Base-by-base conservation (phyloP, 805 yeast species). In the Hemisphaericaspora nanyangensis region DNA sequence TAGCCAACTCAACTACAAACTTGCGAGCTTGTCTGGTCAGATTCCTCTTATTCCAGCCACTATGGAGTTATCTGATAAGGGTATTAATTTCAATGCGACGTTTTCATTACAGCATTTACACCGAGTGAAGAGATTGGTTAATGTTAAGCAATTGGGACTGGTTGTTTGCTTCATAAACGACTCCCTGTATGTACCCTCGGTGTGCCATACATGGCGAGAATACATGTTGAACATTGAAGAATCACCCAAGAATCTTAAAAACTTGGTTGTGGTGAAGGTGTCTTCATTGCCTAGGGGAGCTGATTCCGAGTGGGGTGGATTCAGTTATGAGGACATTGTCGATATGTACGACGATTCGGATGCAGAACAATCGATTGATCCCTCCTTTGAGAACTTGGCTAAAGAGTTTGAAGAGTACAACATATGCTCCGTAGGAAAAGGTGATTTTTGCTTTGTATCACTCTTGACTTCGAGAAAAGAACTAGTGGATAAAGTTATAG, bases 1-100 rank as follows among this genome's bases (percentile, higher is more conserved):
- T 45, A 55, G 55, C 15, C 42, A 42, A 11, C 42, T 43, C 2
- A 38, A 38, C 7, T 76, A 78, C 40, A 61, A 71, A 19, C 59
- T 79, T 6, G 80, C 83, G 2, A 68, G 72, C 27, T 57, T 90
- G 10, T 86, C 97, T 36, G 99, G 99, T 0, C 98, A 93, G 63
- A 90, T 93, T 28, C 95, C 96, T 2, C 65, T 93, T 29, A 57
- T 82, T 2, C 97, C 99, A 0, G 59, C 76, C 1, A 58, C 76
- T 10, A 85, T 91, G 90, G 71, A 61, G 3, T 50, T 85, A 28
- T 37, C 54, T 3, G 28, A 33, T 7, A 31, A 33, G 4, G 43
- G 35, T 6, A 34, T 35, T 4, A 64, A 60, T 8, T 45, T 53
- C 3, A 75, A 78, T 37, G 54, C 79, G 0, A 65, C 70, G 0